These are phyloP conservation scores for Diaporthe caulivora DNA, from an alignment of 2,329 filamentous ascomycete genomes.

Conservation along the genomic window DNA sequence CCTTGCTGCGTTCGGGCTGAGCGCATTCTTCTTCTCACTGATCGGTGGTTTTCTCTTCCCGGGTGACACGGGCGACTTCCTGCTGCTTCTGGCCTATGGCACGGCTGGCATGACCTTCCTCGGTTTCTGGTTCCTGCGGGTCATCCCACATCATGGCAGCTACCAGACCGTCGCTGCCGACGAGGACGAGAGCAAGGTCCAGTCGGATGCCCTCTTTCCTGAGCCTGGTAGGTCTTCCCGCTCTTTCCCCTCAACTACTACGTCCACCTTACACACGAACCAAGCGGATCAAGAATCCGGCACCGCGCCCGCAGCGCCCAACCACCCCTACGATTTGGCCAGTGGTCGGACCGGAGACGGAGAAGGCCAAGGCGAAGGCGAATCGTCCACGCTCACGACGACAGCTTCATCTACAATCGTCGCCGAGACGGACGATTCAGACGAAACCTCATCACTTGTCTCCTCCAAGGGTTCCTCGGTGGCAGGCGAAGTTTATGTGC, in stretches of 20 bases:
- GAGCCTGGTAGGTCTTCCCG: conserved; percentile 55
- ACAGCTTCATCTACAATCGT: conserved; percentile 40
- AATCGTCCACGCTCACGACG: conserved; percentile 41
- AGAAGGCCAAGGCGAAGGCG: conserved; percentile 3
- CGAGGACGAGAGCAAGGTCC: conserved; percentile 45
- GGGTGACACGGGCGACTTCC: conserved; percentile 83
- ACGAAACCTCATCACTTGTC: conserved; percentile 87
- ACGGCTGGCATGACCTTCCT: conserved; percentile 81
- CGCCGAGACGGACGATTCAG: conserved; percentile 58
- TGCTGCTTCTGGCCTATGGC: conserved; percentile 83
- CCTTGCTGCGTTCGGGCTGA: conserved; percentile 91
- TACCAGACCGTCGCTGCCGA: conserved; percentile 68
- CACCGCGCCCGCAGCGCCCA: conserved; percentile 17
- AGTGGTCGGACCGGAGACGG: conserved; percentile 37
- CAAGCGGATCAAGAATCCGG: conserved; percentile 40
- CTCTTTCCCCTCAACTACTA: conserved; percentile 51
- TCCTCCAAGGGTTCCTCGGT: conserved; percentile 73
- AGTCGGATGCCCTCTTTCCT: conserved; percentile 57
- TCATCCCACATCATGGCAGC: conserved; percentile 69
- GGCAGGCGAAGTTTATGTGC: conserved; percentile 63
- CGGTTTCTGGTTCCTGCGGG: conserved; percentile 87
- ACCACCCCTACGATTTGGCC: conserved; percentile 32
- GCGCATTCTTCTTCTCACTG: conserved; percentile 94
- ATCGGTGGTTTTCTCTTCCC: conserved; percentile 83
- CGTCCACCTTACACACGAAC: conserved; percentile 45